Evolutionary conservation across 306 rosid genomes (phyloP).

Genomic region (Rosa chinensis): DNA sequence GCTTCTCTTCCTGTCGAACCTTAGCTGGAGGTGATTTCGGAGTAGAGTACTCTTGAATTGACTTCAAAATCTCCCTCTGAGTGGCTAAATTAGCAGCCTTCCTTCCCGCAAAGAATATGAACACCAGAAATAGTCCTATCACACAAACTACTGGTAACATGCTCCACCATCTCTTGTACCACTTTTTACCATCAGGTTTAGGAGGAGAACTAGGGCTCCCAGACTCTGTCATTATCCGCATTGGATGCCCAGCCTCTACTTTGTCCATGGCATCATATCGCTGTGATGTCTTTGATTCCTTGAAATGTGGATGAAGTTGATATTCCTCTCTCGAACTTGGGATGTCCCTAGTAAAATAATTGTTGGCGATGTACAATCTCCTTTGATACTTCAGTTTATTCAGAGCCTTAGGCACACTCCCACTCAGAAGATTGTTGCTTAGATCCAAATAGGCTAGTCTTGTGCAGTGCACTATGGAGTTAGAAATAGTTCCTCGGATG

Average conservation of each 20-base stretch:
- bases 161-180: not conserved
- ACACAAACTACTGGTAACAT: conserved; percentile 25
- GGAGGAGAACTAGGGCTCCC: conserved; percentile 8
- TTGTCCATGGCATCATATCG: not conserved
- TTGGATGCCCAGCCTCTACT: conserved; percentile 10
- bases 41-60: conserved; percentile 31
- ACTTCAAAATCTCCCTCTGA: conserved; percentile 23
- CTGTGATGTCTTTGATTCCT: conserved; percentile 18
- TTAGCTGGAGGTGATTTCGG: conserved; percentile 16
- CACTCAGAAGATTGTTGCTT: conserved; percentile 52
- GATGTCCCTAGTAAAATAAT: conserved; percentile 32
- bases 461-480: conserved; percentile 45
- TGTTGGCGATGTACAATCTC: conserved; percentile 53
- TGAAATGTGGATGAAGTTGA: not conserved
- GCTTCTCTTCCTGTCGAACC: conserved; percentile 30
- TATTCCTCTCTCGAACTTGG: conserved; percentile 26
- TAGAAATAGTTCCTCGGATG: conserved; percentile 35
- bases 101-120: conserved; percentile 34
- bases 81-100: conserved; percentile 19
- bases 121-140: conserved; percentile 24
- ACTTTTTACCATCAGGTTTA: too few species aligned
- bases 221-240: not conserved
- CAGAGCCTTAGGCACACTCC: conserved; percentile 52
- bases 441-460: conserved; percentile 51
- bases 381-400: conserved; percentile 44